Base-by-base conservation (phyloP, 176 grass and related monocot genomes). In the Canna indica region DNA sequence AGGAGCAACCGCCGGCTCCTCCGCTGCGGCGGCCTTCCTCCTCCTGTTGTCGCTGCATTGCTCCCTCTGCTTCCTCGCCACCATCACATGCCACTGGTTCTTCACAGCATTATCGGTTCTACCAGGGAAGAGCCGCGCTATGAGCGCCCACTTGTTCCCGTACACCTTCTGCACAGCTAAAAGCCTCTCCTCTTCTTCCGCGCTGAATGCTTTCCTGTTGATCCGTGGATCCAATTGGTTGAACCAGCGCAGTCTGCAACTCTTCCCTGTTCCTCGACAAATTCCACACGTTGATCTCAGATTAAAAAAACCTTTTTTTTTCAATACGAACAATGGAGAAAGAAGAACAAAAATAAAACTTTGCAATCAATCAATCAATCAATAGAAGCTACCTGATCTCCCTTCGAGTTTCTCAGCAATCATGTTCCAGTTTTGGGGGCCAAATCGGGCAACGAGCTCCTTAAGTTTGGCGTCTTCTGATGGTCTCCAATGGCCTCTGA, bases 21-120 rank as follows among this genome's bases (percentile, higher is more conserved):
- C 1, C 2, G 72, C 35, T n/a, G n/a, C 6, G 22, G 54, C 11
- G 69, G 45, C 3, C 58, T 67, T 54, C 74, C 46, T 52, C 42
- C 74, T 76, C 74, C 42, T 39, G 30, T 44, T 35, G 5, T 28
- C 29, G 64, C 7, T 54, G 74, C 27, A 38, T 32, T 36, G 30
- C 45, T 50, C 61, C 62, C 61, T 67, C 32, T 52, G 44, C 32
- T 30, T 76, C 46, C 74, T 65, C 18, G 74, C 74, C 74, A 52
- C 54, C 44, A 76, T 76, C 45, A 76, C 74, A 76, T 76, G 74
- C 74, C 74, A 76, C 5, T 76, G 74, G 61, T 76, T 76, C 74
- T 76, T 76, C 74, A 76, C 74, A 38, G 61, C 42, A 52, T 76
- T 76, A 30, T 76, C 74, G 7, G 74, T 76, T 18, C 74, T 76